Percentiles rank a stretch among this genome's conserved stretches.
Evolutionary conservation across 257 asterid genomes (phyloP).

Genomic region (Salvia hispanica): DNA sequence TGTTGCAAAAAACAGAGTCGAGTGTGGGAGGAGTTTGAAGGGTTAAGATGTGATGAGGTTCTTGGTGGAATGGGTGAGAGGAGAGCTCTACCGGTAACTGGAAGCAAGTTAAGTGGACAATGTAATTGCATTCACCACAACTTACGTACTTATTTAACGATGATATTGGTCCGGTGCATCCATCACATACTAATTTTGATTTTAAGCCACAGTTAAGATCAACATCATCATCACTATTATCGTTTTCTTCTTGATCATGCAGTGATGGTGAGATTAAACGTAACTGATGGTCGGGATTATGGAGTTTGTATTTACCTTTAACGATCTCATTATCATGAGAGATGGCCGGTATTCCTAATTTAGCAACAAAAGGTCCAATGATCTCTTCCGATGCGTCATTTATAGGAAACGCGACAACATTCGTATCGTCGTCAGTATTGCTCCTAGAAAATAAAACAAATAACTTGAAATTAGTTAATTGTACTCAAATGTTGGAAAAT

Average conservation of each 20-base stretch:
- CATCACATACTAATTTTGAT: background rate
- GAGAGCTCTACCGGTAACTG: background rate
- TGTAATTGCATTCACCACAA: slow-evolving; percentile 1
- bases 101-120: background rate
- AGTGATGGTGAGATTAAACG: background rate
- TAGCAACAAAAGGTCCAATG: background rate
- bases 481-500: no score
- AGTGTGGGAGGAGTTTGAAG: background rate
- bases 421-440: background rate
- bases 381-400: background rate
- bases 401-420: background rate
- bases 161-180: background rate
- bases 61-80: background rate
- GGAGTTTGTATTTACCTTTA: background rate
- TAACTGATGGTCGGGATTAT: background rate
- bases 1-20: background rate
- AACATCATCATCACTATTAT: background rate
- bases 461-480: background rate
- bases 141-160: background rate
- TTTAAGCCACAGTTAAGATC: background rate
- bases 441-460: background rate
- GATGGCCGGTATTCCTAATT: background rate
- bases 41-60: background rate
- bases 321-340: background rate
- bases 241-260: background rate